phyloP scores from a whole-genome alignment of 129 eudicot genomes.

The Flaveria ramosissima region DNA sequence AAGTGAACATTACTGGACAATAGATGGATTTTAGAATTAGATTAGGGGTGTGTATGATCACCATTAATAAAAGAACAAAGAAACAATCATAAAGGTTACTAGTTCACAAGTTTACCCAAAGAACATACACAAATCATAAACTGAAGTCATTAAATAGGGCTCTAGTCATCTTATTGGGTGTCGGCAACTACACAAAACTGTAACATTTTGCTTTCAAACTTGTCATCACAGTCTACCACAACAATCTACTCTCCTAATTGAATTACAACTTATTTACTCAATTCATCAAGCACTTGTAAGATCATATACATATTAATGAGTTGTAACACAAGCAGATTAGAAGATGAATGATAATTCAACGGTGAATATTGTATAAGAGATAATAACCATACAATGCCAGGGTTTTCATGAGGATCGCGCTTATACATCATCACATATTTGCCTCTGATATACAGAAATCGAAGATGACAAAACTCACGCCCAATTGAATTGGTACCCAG shows the following conservation, averaged over 20 bases:
- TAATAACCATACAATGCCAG: conserved; percentile 65
- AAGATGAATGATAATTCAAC: no score
- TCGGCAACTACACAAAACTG: no score
- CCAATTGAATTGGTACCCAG: conserved; percentile 79
- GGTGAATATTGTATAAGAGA: background rate
- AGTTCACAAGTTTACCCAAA: background rate
- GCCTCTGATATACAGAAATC: conserved; percentile 74
- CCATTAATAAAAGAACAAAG: background rate
- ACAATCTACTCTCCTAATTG: background rate
- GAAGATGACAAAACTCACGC: conserved; percentile 74
- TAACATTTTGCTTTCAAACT: background rate
- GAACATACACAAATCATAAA: background rate
- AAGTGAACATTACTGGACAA: no score
- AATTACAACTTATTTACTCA: background rate
- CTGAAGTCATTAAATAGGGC: background rate
- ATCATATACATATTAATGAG: no score
- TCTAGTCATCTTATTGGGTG: no score
- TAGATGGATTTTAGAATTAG: no score
- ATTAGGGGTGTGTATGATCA: no score
- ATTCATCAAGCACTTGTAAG: background rate
- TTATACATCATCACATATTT: conserved; percentile 81
- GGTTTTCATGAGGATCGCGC: conserved; percentile 83
- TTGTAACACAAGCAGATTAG: no score
- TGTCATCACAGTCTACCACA: background rate
- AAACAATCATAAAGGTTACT: background rate